phyloP scores from a whole-genome alignment of 495 filamentous ascomycete genomes.

The Tuber magnatum region DNA sequence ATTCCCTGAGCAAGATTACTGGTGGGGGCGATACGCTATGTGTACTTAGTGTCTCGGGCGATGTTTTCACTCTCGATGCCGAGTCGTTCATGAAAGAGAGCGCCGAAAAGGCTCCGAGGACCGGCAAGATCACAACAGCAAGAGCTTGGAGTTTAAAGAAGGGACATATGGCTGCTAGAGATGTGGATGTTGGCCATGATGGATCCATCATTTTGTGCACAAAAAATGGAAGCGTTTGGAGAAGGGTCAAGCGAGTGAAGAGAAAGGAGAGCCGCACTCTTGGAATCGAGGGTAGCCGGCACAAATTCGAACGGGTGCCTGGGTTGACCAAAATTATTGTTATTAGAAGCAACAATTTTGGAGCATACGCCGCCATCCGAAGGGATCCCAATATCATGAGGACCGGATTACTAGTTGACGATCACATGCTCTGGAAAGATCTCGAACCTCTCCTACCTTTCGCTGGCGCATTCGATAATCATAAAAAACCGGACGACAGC shows the following conservation, averaged over 20 bases:
- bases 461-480: conserved; percentile 32
- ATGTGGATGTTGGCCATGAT: conserved; percentile 83
- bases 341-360: conserved; percentile 78
- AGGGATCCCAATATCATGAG: conserved; percentile 76
- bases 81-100: conserved; percentile 42
- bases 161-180: conserved; percentile 73
- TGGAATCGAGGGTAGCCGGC: conserved; percentile 55
- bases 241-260: conserved; percentile 69
- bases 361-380: conserved; percentile 80
- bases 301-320: conserved; percentile 85
- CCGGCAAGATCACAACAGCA: conserved; percentile 59
- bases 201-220: conserved; percentile 94
- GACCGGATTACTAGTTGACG: conserved; percentile 60
- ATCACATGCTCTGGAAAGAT: conserved; percentile 65
- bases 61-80: conserved; percentile 73
- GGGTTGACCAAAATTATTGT: conserved; percentile 73
- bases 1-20: conserved; percentile 52
- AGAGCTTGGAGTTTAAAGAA: conserved; percentile 77
- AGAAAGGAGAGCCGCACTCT: conserved; percentile 53
- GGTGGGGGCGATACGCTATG: conserved; percentile 85
- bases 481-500: conserved; percentile 35
- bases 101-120: conserved; percentile 61
- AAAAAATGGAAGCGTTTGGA: conserved; percentile 85
- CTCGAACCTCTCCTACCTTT: conserved; percentile 63
- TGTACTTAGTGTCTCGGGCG: conserved; percentile 71